phyloP scores from a whole-genome alignment of 768 basidiomycete species.

The Rhizopogon roseolus region DNA sequence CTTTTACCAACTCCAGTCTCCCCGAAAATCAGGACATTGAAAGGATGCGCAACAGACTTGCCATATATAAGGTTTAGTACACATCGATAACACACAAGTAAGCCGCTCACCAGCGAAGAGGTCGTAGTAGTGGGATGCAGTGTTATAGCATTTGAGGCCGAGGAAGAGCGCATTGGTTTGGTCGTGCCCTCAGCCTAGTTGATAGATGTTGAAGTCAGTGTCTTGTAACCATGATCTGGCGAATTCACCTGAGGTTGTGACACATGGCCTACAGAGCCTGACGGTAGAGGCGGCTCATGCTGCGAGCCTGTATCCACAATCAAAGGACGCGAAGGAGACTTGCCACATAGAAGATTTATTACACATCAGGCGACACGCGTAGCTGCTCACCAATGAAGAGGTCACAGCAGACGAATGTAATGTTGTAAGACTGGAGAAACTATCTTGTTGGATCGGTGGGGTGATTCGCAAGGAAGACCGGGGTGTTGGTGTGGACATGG shows the following conservation, averaged over 20 bases:
- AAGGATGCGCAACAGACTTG: not conserved
- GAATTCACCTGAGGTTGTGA: not conserved
- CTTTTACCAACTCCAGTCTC: slow-evolving; percentile 40
- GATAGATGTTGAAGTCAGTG: not conserved
- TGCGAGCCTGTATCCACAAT: too few species aligned
- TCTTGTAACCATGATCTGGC: not conserved
- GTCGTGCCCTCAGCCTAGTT: too few species aligned
- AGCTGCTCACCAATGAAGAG: not conserved
- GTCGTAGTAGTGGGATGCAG: not conserved
- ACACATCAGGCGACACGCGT: not conserved
- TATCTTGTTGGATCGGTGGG: not conserved
- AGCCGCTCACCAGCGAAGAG: too few species aligned
- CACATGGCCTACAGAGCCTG: too few species aligned
- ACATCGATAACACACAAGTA: too few species aligned
- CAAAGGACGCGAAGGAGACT: too few species aligned
- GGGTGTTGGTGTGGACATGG: too few species aligned
- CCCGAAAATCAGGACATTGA: slow-evolving; percentile 38
- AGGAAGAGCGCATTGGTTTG: too few species aligned
- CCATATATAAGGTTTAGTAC: not conserved
- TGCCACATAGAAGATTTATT: too few species aligned
- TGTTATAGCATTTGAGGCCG: not conserved
- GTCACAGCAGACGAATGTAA: not conserved
- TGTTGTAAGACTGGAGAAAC: not conserved
- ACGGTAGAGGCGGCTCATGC: too few species aligned
- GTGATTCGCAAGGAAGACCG: not conserved